phyloP scores from a whole-genome alignment of 2,329 filamentous ascomycete species.

The Botrytis deweyae region DNA sequence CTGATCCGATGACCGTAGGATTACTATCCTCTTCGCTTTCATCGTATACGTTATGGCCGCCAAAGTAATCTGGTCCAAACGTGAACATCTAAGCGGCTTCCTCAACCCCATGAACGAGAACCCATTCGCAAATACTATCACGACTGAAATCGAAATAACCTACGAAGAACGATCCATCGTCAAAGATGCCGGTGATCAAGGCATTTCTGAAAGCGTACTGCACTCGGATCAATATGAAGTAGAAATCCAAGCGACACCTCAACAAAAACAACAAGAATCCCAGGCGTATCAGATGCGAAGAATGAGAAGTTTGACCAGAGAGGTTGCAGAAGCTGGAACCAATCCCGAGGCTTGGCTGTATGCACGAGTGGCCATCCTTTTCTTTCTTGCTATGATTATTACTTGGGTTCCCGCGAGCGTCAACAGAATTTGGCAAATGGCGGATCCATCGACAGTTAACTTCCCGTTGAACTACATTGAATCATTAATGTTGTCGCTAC shows the following conservation, averaged over 20 bases:
- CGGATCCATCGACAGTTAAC: not conserved
- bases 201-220: constrained; percentile 25
- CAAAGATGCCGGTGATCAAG: constrained; percentile 22
- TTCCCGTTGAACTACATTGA: constrained; percentile 24
- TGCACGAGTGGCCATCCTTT: constrained; percentile 65
- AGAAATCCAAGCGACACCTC: constrained; percentile 24
- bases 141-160: constrained; percentile 44
- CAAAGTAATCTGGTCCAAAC: constrained; percentile 59
- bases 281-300: constrained; percentile 7
- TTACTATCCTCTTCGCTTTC: constrained; percentile 58
- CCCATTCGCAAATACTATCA: constrained; percentile 39
- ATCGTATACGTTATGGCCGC: constrained; percentile 66
- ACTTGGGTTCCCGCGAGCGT: constrained; percentile 53
- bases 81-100: constrained; percentile 58
- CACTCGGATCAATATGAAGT: constrained; percentile 1
- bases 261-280: not conserved
- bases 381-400: constrained; percentile 66
- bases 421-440: constrained; percentile 24
- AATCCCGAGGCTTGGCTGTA: constrained; percentile 61
- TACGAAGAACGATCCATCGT: constrained; percentile 43
- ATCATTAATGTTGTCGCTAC: constrained; percentile 44
- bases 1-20: constrained; percentile 29
- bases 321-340: constrained; percentile 14
- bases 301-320: constrained; percentile 18
- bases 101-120: constrained; percentile 51